Percentiles rank a stretch among this genome's conserved stretches.
These are phyloP conservation scores for Cladorrhinum sp. DNA, from an alignment of 2,329 filamentous ascomycete species.

Conservation along the genomic window DNA sequence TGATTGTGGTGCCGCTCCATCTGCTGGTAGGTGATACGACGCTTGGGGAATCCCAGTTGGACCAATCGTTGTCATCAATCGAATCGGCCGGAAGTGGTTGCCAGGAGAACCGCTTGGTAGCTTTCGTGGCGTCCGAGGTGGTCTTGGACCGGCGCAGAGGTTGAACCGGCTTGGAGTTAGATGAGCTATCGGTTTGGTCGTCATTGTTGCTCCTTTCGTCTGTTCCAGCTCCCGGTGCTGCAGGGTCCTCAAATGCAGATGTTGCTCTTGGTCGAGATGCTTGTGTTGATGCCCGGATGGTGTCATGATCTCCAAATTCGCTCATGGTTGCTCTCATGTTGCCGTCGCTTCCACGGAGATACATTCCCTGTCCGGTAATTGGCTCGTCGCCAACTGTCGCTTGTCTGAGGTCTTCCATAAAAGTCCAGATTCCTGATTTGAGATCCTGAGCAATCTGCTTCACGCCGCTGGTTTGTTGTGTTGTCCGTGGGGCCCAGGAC, in stretches of 20 bases:
- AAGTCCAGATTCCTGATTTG: conserved; percentile 85
- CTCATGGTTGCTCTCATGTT: conserved; percentile 32
- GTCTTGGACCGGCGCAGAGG: conserved; percentile 31
- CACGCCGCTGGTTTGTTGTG: conserved; percentile 40
- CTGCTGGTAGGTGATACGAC: conserved; percentile 56
- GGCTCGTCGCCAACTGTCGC: conserved; percentile 95
- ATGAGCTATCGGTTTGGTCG: conserved; percentile 24
- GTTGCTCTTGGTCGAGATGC: conserved; percentile 40
- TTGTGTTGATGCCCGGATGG: conserved; percentile 43
- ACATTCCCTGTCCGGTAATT: conserved; percentile 50
- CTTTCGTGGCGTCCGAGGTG: conserved; percentile 38
- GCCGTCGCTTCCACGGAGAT: conserved; percentile 34
- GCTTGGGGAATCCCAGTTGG: conserved; percentile 59
- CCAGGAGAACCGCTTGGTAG: conserved; percentile 57
- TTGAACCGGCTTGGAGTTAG: conserved; percentile 30
- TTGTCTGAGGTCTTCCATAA: conserved; percentile 91
- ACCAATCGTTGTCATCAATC: conserved; percentile 62
- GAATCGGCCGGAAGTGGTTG: conserved; percentile 56
- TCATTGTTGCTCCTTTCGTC: conserved; percentile 10
- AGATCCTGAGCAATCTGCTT: conserved; percentile 89
- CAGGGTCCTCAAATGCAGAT: conserved; percentile 41
- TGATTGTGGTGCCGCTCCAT: conserved; percentile 62
- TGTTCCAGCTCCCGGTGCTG: conserved; percentile 8
- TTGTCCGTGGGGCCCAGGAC: conserved; percentile 56
- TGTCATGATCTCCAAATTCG: conserved; percentile 41